Conservation (phyloP, 257 asterid species). For the Phtheirospermum japonicum region DNA sequence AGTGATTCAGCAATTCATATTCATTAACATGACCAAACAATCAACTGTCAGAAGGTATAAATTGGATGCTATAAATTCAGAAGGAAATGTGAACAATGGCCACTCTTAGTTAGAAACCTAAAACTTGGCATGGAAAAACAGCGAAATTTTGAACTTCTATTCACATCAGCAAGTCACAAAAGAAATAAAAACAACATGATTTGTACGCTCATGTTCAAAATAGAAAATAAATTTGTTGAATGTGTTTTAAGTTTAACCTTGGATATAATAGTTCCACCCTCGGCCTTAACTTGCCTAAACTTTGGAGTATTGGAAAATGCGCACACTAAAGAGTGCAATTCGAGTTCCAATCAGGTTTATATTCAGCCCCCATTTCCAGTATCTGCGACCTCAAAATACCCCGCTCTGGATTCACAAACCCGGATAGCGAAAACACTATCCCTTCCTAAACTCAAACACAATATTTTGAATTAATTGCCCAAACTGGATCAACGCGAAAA, state of each 20-base stretch:
- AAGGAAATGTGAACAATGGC: too few relatives aligned
- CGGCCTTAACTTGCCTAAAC: conserved; percentile 83
- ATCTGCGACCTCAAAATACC: conserved; percentile 74
- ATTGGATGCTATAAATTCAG: too few relatives aligned
- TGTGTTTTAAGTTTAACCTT: conserved; percentile 45
- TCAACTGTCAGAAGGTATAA: too few relatives aligned
- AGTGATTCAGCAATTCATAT: too few relatives aligned
- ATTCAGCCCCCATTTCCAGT: conserved; percentile 94
- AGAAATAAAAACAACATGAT: too few relatives aligned
- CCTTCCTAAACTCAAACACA: conserved; percentile 59
- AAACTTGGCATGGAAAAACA: too few relatives aligned
- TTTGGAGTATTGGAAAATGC: conserved; percentile 90
- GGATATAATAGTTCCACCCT: conserved; percentile 79
- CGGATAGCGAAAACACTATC: conserved; percentile 77
- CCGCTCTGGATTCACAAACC: conserved; percentile 93
- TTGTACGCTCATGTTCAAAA: background rate
- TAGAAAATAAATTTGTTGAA: conserved; percentile 3
- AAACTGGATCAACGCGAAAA: background rate
- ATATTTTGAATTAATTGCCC: background rate
- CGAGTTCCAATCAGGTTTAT: conserved; percentile 86
- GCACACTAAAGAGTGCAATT: conserved; percentile 78
- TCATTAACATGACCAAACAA: too few relatives aligned
- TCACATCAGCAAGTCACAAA: too few relatives aligned
- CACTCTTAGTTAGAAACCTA: too few relatives aligned
- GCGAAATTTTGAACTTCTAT: too few relatives aligned